Percentiles rank a stretch among this genome's conserved stretches.
These are phyloP conservation scores for Podila epicladia DNA, from an alignment of 192 early-diverging fungal genomes.

Conservation along the genomic window DNA sequence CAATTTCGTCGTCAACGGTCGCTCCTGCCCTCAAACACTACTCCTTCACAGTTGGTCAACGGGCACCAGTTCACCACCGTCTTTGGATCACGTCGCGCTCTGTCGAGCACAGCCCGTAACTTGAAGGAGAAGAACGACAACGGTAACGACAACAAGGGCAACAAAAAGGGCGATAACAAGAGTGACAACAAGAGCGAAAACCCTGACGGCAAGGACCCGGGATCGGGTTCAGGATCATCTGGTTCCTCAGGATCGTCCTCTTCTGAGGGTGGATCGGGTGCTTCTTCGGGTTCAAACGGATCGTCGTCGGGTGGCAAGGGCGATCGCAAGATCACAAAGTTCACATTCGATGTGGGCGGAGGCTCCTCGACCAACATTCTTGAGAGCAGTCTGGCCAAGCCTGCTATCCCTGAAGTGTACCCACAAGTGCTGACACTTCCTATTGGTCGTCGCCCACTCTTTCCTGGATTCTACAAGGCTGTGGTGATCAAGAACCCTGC, in stretches of 20 bases:
- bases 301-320: constrained; percentile 20
- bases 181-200: constrained; percentile 19
- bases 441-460: constrained; percentile 90
- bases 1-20: constrained; percentile 13
- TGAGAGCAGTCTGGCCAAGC: constrained; percentile 76
- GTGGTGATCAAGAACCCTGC: constrained; percentile 96
- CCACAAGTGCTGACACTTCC: constrained; percentile 95
- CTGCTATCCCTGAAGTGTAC: constrained; percentile 90
- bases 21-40: constrained; percentile 16
- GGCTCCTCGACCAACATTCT: constrained; percentile 59
- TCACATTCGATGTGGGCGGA: constrained; percentile 48
- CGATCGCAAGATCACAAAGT: constrained; percentile 24
- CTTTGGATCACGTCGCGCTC: constrained; percentile 25
- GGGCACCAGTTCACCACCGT: neutral
- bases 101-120: constrained; percentile 32
- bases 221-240: constrained; percentile 21
- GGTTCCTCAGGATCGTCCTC: constrained; percentile 10
- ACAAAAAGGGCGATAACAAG: constrained; percentile 1
- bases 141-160: constrained; percentile 7
- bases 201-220: constrained; percentile 32
- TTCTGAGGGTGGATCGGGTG: neutral
- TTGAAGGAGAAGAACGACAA: constrained; percentile 38
- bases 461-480: constrained; percentile 98
- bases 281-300: constrained; percentile 20
- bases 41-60: neutral